phyloP scores from a whole-genome alignment of 2,329 filamentous ascomycete genomes.

The Didymella exigua region DNA sequence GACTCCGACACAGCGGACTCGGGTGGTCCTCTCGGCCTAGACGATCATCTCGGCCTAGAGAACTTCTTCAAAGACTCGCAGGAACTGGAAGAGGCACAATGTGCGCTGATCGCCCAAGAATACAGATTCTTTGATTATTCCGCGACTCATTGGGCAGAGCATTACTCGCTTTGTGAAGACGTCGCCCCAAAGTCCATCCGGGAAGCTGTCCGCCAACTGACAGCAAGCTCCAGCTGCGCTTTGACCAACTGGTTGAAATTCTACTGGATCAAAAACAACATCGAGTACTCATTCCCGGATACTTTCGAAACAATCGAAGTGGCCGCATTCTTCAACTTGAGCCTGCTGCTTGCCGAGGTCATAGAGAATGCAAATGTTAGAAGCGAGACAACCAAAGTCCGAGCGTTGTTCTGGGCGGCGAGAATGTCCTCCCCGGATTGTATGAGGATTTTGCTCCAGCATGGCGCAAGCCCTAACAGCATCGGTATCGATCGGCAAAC shows the following conservation, averaged over 20 bases:
- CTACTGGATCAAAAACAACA: background rate
- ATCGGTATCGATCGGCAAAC: background rate
- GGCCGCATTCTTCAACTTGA: background rate
- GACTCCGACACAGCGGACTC: background rate
- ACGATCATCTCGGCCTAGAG: background rate
- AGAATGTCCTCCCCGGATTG: background rate
- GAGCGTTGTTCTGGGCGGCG: background rate
- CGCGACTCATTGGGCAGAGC: background rate
- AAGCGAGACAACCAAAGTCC: background rate
- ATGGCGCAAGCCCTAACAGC: background rate
- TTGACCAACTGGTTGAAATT: background rate
- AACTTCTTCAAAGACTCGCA: background rate
- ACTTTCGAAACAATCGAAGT: background rate
- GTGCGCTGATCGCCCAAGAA: background rate
- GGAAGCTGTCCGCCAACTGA: background rate
- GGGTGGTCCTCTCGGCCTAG: background rate
- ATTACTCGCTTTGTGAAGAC: background rate
- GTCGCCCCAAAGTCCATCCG: background rate
- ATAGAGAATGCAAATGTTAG: background rate
- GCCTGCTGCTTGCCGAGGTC: background rate
- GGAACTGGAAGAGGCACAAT: background rate
- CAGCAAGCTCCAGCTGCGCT: background rate
- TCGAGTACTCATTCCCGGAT: background rate
- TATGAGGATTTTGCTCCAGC: background rate
- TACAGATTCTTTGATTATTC: background rate